Conservation (phyloP, 768 basidiomycete genomes). For the Suillus placidus region DNA sequence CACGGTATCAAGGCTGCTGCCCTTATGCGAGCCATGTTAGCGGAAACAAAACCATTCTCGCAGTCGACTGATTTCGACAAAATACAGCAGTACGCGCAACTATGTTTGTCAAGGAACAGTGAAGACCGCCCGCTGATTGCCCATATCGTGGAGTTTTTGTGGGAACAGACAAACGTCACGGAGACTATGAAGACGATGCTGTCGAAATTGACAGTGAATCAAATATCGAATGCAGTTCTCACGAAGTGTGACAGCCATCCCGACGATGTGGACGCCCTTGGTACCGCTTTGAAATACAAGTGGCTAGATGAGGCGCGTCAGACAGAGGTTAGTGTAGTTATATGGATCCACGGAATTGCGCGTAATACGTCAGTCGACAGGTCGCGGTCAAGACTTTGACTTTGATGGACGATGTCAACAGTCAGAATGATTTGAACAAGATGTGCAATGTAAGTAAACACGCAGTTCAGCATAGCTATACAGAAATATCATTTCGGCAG, state of each 20-base stretch:
- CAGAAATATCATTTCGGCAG: not conserved
- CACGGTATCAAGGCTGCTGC: rapidly evolving
- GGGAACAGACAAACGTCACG: not conserved
- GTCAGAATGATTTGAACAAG: not conserved
- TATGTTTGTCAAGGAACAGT: no score
- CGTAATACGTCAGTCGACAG: not conserved
- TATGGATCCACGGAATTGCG: not conserved
- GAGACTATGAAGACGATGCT: not conserved
- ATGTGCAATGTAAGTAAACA: not conserved
- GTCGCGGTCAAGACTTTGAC: not conserved
- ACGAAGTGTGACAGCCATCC: not conserved
- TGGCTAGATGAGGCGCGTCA: not conserved
- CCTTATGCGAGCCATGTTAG: no score
- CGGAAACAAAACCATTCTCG: not conserved
- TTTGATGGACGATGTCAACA: not conserved
- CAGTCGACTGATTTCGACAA: not conserved
- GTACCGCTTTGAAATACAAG: not conserved
- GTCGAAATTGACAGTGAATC: not conserved
- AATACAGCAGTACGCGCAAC: no score
- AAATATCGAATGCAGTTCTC: not conserved
- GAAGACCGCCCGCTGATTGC: no score
- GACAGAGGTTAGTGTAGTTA: not conserved
- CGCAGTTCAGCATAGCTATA: not conserved
- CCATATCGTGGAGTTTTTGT: not conserved
- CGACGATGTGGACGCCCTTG: not conserved